phyloP scores from a whole-genome alignment of 208 protist genomes.

The Trypanosoma conorhini region DNA sequence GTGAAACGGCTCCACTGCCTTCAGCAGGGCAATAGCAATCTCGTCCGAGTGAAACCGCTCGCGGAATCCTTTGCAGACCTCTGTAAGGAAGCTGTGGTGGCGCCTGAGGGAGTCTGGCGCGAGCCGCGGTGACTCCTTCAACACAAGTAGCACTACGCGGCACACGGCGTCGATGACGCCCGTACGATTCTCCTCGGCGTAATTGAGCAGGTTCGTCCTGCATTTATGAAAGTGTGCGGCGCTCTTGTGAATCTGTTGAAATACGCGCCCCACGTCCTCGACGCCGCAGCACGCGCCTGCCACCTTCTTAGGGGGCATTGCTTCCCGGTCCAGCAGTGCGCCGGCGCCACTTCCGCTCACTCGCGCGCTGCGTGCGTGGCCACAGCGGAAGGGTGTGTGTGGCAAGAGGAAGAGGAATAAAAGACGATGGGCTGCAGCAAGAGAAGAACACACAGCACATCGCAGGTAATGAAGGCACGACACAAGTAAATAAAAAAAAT shows the following conservation, averaged over 20 bases:
- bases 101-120: constrained; percentile 68
- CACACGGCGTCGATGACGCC: constrained; percentile 41
- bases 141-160: constrained; percentile 58
- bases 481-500: too few relatives aligned
- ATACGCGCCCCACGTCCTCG: constrained; percentile 57
- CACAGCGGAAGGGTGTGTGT: neutral
- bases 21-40: constrained; percentile 60
- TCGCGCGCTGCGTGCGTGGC: neutral
- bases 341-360: neutral
- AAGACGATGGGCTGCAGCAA: too few relatives aligned
- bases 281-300: constrained; percentile 9
- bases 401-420: neutral
- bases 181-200: constrained; percentile 12
- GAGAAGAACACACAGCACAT: too few relatives aligned
- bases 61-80: constrained; percentile 63
- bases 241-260: constrained; percentile 82
- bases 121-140: constrained; percentile 75
- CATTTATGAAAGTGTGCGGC: constrained; percentile 66
- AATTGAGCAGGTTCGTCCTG: constrained; percentile 53
- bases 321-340: neutral
- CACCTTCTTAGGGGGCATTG: constrained; percentile 12
- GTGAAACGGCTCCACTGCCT: constrained; percentile 59
- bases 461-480: too few relatives aligned
- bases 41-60: constrained; percentile 57
- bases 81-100: constrained; percentile 77